Base-by-base conservation (phyloP, 2,329 filamentous ascomycete genomes). In the Fusarium domesticum region DNA sequence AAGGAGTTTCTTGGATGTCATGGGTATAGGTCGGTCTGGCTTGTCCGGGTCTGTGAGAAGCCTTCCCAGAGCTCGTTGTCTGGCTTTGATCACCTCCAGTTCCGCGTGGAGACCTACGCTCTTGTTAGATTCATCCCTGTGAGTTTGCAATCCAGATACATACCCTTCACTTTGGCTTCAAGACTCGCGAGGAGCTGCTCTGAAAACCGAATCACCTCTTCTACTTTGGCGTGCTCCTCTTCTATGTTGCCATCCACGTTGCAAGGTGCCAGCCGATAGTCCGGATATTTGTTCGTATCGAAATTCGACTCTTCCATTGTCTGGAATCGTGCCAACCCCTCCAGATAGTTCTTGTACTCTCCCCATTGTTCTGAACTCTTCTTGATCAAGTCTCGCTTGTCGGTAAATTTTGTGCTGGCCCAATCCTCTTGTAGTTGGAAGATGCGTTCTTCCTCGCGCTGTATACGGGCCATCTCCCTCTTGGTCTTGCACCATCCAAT, bases 1-100 rank as follows among this genome's bases (percentile, higher is more conserved):
- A 2, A 70, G 63, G 44, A 76, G 80, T 43, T 67, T 71, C 39
- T 74, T 70, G 58, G 69, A 70, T 3, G 54, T 59, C 62, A 73
- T 67, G 10, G 70, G 67, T 19, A 56, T 58, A 14, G 64, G 57
- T 5, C 68, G 62, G 15, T 62, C 64, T 31, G 56, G 49, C 47
- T 70, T 70, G 39, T 68, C 53, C 2, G 70, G 69, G 6, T 62
- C 55, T 3, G 70, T 71, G 12, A 72, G 57, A n/a, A 73, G 59
- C 28, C 43, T 61, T 17, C 68, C 65, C 6, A 73, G 51, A n/a
- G 66, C 65, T 33, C 66, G 59, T 33, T 70, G 66, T 39, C 64
- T 64, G n/a, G 59, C 54, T 34, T 58, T 52, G 35, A 70, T 57
- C 19, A 56, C 54, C 28, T 66, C 63, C 18, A 66, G 42, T 28